These are phyloP conservation scores for Fusarium coffeatum DNA, from an alignment of 2,329 filamentous ascomycete species.

Conservation along the genomic window DNA sequence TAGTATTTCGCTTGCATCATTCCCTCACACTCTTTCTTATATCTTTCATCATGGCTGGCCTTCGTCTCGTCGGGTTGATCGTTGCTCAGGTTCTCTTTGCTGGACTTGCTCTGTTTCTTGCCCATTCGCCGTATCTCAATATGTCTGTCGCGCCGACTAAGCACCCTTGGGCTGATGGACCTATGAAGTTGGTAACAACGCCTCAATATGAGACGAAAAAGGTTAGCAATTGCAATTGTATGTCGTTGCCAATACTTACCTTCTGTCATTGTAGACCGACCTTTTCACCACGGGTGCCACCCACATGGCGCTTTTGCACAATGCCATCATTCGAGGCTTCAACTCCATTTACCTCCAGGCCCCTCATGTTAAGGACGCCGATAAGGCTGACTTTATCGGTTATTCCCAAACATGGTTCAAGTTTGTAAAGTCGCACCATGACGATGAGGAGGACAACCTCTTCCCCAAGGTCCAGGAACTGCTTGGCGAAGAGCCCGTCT, in stretches of 20 bases:
- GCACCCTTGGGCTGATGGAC: slow-evolving; percentile 64
- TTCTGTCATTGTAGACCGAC: slow-evolving; percentile 57
- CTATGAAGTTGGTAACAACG: slow-evolving; percentile 65
- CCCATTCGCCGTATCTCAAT: slow-evolving; percentile 53
- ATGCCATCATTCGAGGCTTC: slow-evolving; percentile 71
- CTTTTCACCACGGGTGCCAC: slow-evolving; percentile 69
- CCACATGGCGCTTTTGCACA: slow-evolving; percentile 72
- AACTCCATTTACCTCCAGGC: slow-evolving; percentile 73
- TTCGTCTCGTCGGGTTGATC: slow-evolving; percentile 44
- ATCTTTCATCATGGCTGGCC: slow-evolving; percentile 36
- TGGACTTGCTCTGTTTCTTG: slow-evolving; percentile 47
- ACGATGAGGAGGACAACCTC: slow-evolving; percentile 68
- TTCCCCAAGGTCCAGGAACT: slow-evolving; percentile 66
- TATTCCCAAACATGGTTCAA: slow-evolving; percentile 69
- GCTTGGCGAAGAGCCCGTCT: slow-evolving; percentile 63
- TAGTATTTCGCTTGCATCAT: slow-evolving; percentile 1
- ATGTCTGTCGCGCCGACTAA: slow-evolving; percentile 45
- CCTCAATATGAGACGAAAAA: slow-evolving; percentile 65
- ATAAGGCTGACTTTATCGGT: slow-evolving; percentile 67
- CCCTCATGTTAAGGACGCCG: slow-evolving; percentile 60
- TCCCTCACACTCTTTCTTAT: background rate
- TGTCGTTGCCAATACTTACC: background rate
- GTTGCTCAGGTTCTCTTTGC: slow-evolving; percentile 47
- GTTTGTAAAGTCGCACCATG: slow-evolving; percentile 70
- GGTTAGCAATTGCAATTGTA: slow-evolving; percentile 49